These are phyloP conservation scores for Laetiporus sulphureus DNA, from an alignment of 1,284 basidiomycete genomes.

Conservation along the genomic window DNA sequence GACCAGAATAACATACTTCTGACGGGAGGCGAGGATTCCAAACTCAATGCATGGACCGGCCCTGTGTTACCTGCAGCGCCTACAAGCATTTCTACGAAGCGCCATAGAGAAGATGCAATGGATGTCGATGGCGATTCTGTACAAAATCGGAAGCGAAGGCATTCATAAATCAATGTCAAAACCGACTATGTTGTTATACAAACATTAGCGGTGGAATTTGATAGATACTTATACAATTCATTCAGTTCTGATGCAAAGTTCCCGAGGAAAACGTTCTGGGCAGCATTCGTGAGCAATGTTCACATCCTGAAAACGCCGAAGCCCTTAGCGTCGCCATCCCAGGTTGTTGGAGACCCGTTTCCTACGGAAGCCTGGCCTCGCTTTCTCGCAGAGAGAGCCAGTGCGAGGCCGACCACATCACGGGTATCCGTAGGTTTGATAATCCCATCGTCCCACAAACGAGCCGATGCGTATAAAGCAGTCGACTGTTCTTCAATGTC, in stretches of 20 bases:
- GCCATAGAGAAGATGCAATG: constrained; percentile 18
- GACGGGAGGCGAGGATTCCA: constrained; percentile 33
- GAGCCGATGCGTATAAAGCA: constrained; percentile 81
- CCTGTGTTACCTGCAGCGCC: constrained; percentile 8
- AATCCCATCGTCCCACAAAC: constrained; percentile 94
- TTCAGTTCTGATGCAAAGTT: no score
- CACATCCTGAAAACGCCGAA: constrained; percentile 92
- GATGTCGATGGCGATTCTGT: constrained; percentile 25
- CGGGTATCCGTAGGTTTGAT: constrained; percentile 90
- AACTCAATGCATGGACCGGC: constrained; percentile 27
- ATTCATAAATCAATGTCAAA: no score
- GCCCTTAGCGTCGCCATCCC: constrained; percentile 69
- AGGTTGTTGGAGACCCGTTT: constrained; percentile 37
- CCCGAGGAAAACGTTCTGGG: no score
- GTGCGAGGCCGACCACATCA: constrained; percentile 78
- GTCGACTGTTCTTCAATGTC: constrained; percentile 87
- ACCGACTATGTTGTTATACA: no score
- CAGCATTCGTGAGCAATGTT: constrained; percentile 7
- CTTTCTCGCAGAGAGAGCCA: constrained; percentile 65
- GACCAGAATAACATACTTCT: constrained; percentile 30
- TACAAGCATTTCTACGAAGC: constrained; percentile 11
- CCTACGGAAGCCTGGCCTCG: constrained; percentile 18
- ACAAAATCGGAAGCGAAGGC: constrained; percentile 23
- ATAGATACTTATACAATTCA: no score
- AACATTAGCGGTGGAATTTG: no score